These are phyloP conservation scores for Neopestalotiopsis sp. DNA, from an alignment of 2,329 filamentous ascomycete genomes.

Conservation along the genomic window DNA sequence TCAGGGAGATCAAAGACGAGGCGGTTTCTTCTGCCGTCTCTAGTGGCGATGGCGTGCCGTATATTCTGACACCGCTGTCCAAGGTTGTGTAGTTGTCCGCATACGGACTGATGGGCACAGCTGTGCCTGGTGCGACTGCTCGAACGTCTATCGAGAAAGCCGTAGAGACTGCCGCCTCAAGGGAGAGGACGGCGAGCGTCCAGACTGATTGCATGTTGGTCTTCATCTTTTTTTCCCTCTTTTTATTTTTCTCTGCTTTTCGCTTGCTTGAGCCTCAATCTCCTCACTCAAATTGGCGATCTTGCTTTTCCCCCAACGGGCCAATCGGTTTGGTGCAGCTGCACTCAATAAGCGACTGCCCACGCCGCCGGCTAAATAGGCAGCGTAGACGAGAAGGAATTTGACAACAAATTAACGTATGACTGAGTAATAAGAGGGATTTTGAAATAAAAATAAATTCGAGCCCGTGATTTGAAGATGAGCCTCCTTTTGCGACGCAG, in stretches of 20 bases:
- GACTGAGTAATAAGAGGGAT: neutral
- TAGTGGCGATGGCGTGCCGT: neutral
- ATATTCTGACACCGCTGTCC: slow-evolving; percentile 17
- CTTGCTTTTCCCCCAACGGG: neutral
- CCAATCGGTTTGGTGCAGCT: neutral
- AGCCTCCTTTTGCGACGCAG: neutral
- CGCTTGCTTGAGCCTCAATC: neutral
- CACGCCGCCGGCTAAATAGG: neutral
- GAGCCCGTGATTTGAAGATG: neutral
- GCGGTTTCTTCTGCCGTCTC: neutral
- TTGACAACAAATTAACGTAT: neutral
- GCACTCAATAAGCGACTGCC: neutral
- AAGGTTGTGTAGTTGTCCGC: slow-evolving; percentile 10
- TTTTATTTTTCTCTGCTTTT: neutral
- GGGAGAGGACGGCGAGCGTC: slow-evolving; percentile 5
- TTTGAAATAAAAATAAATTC: neutral
- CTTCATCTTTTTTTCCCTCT: slow-evolving; percentile 2
- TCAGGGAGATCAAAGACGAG: neutral
- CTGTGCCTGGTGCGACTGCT: slow-evolving; percentile 4
- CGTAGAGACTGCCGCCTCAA: slow-evolving; percentile 5
- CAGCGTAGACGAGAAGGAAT: neutral
- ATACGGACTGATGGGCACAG: slow-evolving; percentile 1
- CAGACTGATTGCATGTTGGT: neutral
- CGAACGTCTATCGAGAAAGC: slow-evolving; percentile 2
- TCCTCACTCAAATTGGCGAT: neutral